Evolutionary conservation across 345 rosid species (phyloP).

Genomic region (Psidium friedrichsthalianum): DNA sequence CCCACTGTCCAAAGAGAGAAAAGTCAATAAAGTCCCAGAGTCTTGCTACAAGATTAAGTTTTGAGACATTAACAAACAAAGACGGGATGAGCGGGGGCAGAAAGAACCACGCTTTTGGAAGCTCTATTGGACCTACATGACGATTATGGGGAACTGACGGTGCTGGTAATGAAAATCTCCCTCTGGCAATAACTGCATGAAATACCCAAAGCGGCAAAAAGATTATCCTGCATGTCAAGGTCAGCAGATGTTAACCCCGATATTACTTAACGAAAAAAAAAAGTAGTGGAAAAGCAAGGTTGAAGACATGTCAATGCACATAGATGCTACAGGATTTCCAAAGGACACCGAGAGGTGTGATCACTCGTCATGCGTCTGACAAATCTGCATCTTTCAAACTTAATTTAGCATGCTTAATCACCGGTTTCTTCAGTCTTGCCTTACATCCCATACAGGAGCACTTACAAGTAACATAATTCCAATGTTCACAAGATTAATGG

Average conservation of each 20-base stretch:
- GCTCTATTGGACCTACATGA: conserved; percentile 37
- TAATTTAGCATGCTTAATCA: not conserved
- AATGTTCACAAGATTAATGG: not conserved
- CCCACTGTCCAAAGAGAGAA: conserved; percentile 62
- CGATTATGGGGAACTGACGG: conserved; percentile 88
- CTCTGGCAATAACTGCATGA: conserved; percentile 90
- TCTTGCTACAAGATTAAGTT: conserved; percentile 3
- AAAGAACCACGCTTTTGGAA: not conserved
- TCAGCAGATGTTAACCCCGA: not conserved
- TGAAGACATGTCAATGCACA: not conserved
- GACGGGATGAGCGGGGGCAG: not conserved
- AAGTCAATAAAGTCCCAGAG: not conserved
- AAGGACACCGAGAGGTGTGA: not conserved
- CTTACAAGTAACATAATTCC: not conserved
- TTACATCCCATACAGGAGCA: not conserved
- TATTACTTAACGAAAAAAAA: not conserved
- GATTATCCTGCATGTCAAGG: conserved; percentile 44
- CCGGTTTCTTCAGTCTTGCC: not conserved
- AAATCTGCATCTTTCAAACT: not conserved
- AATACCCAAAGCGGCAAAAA: conserved; percentile 87
- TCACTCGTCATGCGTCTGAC: not conserved
- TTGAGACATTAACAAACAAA: not conserved
- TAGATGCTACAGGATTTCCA: not conserved
- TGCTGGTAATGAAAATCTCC: conserved; percentile 96
- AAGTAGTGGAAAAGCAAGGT: not conserved